Percentiles rank a stretch among this genome's conserved stretches.
Conservation (phyloP, 495 filamentous ascomycete species). For the Melanomma pulvis-pyrius region DNA sequence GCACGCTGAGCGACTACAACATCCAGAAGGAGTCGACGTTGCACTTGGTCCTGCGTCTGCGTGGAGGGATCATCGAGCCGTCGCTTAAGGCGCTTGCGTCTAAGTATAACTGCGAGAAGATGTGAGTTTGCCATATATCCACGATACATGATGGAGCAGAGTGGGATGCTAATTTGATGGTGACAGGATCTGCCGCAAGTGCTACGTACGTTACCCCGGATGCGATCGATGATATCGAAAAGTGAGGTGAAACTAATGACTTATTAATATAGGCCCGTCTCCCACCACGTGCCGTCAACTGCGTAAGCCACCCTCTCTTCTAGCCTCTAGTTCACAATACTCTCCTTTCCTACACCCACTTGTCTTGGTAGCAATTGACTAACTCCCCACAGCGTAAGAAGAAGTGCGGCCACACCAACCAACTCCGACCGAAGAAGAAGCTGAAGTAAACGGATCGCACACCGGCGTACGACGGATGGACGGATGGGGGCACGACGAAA, state of each 20-base stretch:
- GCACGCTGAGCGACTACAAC: conserved; percentile 98
- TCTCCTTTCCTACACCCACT: neutral
- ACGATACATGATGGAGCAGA: neutral
- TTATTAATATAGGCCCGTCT: conserved; percentile 71
- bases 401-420: conserved; percentile 99
- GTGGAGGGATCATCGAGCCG: conserved; percentile 99
- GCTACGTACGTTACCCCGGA: conserved; percentile 72
- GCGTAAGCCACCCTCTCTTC: conserved; percentile 46
- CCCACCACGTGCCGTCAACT: conserved; percentile 97
- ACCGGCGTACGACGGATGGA: conserved; percentile 16
- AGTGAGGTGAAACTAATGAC: neutral
- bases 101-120: conserved; percentile 99
- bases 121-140: conserved; percentile 39
- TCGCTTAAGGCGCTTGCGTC: conserved; percentile 96
- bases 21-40: conserved; percentile 99
- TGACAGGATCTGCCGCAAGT: conserved; percentile 94
- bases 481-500: neutral
- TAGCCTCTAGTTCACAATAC: neutral
- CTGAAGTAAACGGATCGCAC: conserved; percentile 77
- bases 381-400: conserved; percentile 68
- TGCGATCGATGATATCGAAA: neutral
- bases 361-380: neutral
- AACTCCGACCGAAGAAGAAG: conserved; percentile 99
- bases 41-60: conserved; percentile 97
- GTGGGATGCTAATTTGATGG: conserved; percentile 4